phyloP scores from a whole-genome alignment of 1,284 basidiomycete genomes.

The Leccinum fuscescens region DNA sequence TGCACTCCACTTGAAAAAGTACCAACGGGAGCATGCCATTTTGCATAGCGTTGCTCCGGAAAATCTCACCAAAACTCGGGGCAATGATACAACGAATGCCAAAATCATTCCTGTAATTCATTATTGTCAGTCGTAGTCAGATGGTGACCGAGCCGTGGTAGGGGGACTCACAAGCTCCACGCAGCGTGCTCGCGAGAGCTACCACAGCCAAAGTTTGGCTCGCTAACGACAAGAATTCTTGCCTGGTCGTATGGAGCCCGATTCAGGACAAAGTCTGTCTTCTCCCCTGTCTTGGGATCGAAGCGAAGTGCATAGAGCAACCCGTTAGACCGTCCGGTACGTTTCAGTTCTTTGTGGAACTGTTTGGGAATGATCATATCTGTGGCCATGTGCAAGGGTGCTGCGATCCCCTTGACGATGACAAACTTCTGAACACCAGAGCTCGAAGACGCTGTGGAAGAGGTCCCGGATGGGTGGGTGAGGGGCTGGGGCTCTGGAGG shows the following conservation, averaged over 20 bases:
- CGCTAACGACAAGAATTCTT: slow-evolving; percentile 86
- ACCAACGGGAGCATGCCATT: slow-evolving; percentile 92
- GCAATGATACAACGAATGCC: slow-evolving; percentile 92
- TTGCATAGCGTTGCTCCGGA: slow-evolving; percentile 91
- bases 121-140: slow-evolving; percentile 8
- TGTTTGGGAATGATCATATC: slow-evolving; percentile 98
- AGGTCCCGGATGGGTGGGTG: slow-evolving; percentile 34
- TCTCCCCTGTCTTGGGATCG: slow-evolving; percentile 74
- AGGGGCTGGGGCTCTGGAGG: slow-evolving; percentile 56
- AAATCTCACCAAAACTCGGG: slow-evolving; percentile 94
- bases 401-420: slow-evolving; percentile 80
- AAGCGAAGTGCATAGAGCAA: slow-evolving; percentile 86
- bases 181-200: slow-evolving; percentile 94
- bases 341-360: slow-evolving; percentile 92
- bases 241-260: slow-evolving; percentile 78
- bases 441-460: slow-evolving; percentile 44
- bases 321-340: slow-evolving; percentile 86
- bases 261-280: slow-evolving; percentile 90
- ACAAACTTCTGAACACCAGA: slow-evolving; percentile 78
- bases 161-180: slow-evolving; percentile 81
- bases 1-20: slow-evolving; percentile 77
- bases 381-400: slow-evolving; percentile 86
- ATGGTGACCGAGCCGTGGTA: background rate
- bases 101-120: slow-evolving; percentile 77
- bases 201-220: slow-evolving; percentile 93